Evolutionary conservation across 768 basidiomycete species (phyloP), one percentile per base, ranked within the genome.

Genomic region (Leccinum rimulosum): DNA sequence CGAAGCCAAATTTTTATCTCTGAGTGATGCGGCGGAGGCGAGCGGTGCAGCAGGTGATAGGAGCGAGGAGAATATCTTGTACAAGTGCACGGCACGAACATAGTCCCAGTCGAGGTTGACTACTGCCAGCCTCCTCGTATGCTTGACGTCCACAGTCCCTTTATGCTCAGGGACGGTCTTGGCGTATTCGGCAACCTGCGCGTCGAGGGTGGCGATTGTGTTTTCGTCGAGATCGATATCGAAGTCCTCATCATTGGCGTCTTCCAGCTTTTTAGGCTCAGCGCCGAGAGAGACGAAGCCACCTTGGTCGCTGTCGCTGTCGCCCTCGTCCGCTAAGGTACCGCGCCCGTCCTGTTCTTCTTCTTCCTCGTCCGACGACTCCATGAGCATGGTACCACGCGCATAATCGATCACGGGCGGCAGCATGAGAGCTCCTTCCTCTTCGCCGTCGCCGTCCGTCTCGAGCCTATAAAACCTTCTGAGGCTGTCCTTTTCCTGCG

Each of bases 71-170:
- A 92, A 93, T 36, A 98, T 91, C 74, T 91, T 93, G 83, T 87
- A 97, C 12, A 99, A 77, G 70, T 98, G 95, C 19, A 77, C 76
- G 0, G 96, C 93, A 56, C 89, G 88, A 53, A 98, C 85, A 74
- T 98, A 84, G 72, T 98, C 97, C 97, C 97, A 99, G 75, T 99
- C 97, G 54, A 98, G 83, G 71, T 98, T 98, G 63, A 98, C 96
- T 49, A 89, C 83, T 1, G 96, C 97, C 7, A 99, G 70, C 25
- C 96, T 82, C 56, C 76, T 80, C 2, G 93, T 94, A 10, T 66
- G 72, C 50, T 77, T 72, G 10, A 77, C 73, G 9, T 76, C 79
- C 2, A 77, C 64, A 71, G 4, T 68, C 68, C 73, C 76, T 3
- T 78, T 76, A 25, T 80, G 79, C 10, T 80, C 78, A 55, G 84